phyloP scores from a whole-genome alignment of 495 filamentous ascomycete species.

The Amphirosellinia nigrospora region DNA sequence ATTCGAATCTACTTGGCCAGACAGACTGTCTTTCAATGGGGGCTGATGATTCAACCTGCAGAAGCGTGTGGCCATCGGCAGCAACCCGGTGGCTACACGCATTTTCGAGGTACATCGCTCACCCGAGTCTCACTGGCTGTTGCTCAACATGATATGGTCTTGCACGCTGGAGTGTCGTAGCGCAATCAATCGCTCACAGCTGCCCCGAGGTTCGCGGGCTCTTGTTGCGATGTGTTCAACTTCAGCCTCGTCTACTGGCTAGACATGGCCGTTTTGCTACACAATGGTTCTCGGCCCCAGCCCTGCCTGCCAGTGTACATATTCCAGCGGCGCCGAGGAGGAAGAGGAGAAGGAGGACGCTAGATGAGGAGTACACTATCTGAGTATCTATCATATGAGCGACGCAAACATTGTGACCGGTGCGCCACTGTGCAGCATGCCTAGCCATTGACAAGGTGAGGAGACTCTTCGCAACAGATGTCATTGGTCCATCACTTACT shows the following conservation, averaged over 20 bases:
- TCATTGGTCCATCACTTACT: slow-evolving; percentile 17
- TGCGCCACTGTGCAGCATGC: slow-evolving; percentile 28
- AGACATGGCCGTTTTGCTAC: not conserved
- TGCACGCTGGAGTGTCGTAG: not conserved
- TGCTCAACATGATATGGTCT: slow-evolving; percentile 13
- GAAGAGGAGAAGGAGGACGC: slow-evolving; percentile 1
- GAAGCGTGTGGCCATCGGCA: slow-evolving; percentile 25
- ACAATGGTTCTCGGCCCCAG: not conserved
- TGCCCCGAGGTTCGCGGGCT: not conserved
- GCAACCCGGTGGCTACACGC: slow-evolving; percentile 15
- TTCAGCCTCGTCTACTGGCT: slow-evolving; percentile 9
- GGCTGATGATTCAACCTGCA: slow-evolving; percentile 18
- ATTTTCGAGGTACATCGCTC: slow-evolving; percentile 26
- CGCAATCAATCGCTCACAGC: not conserved
- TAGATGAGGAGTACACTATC: slow-evolving; percentile 7
- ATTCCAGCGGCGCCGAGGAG: not conserved
- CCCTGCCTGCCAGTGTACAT: not conserved
- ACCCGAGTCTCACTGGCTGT: slow-evolving; percentile 15
- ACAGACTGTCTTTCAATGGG: slow-evolving; percentile 3
- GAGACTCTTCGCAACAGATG: slow-evolving; percentile 6
- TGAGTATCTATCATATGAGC: slow-evolving; percentile 13
- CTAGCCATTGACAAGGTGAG: slow-evolving; percentile 19
- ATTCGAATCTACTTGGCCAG: slow-evolving; percentile 5
- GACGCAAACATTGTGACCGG: slow-evolving; percentile 22
- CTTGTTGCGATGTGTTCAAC: not conserved